Base-by-base conservation (phyloP, 2,329 filamentous ascomycete species). In the Fusarium liriodendri region DNA sequence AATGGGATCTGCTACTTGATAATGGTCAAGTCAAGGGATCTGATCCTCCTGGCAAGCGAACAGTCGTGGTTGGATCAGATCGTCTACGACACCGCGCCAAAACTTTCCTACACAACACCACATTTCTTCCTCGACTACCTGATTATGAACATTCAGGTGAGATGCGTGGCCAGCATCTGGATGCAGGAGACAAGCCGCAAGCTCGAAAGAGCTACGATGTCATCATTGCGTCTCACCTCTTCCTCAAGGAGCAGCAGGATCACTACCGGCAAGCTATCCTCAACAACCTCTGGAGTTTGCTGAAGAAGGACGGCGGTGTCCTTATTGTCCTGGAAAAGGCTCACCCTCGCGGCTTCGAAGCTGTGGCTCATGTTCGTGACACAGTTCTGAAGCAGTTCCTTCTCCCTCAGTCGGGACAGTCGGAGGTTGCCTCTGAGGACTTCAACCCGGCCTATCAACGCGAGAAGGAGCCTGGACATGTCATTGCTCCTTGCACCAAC, bases 311-410 rank as follows among this genome's bases (percentile, higher is more conserved):
- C 20, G 96, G 96, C 2, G 97, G 97, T 38, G 89, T 99, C 16
- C 87, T 99, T 6, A 90, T 98, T 58, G 84, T 98, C 4, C 85
- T 98, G 25, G 97, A 99, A 81, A 98, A 98, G 82, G 97, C 95
- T 0, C 90, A 97, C 14, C 94, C 95, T 14, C 91, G 94, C 50
- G 97, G 97, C 0, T 99, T 99, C 75, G 97, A 98, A 81, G 94
- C 94, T 16, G 90, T 99, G 45, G 96, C 95, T 13, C 93, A 93
- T 57, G 95, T 95, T 7, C 91, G 97, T 59, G 89, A 95, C 47
- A 90, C 94, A 69, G 85, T 99, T 1, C 86, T 98, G 1, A 89
- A 93, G 70, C 90, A 93, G 52, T 92, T 94, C 80, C 93, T 98
- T 65, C 84, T 91, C 14, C 84, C 77, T 18, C 85, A 83, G 67